Evolutionary conservation across 805 yeast genomes (phyloP).

Genomic region (Saccharomycopsis capsularis): DNA sequence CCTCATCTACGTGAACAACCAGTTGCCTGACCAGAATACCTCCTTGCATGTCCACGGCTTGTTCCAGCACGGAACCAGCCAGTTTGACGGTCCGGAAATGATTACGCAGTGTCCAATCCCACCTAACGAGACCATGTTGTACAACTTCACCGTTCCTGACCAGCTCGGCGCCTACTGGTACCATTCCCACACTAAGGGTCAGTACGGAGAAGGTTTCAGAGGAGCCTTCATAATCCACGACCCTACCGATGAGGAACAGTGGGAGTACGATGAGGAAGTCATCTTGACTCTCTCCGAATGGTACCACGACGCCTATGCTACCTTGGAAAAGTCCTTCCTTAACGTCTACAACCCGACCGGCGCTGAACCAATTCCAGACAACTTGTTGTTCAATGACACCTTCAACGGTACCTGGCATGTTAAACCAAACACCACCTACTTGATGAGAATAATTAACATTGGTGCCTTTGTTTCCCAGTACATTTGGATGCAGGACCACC

Average conservation of each 20-base stretch:
- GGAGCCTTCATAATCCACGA: constrained; percentile 72
- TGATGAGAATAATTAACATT: constrained; percentile 70
- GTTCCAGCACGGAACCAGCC: constrained; percentile 60
- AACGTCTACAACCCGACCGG: constrained; percentile 86
- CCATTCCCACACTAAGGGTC: constrained; percentile 87
- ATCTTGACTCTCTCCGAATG: constrained; percentile 70
- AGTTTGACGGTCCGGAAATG: constrained; percentile 89
- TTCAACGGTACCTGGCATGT: constrained; percentile 70
- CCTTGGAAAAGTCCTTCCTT: constrained; percentile 50
- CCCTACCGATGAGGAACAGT: constrained; percentile 40
- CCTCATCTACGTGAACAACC: constrained; percentile 66
- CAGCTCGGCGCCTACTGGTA: constrained; percentile 96
- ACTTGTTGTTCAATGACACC: constrained; percentile 73
- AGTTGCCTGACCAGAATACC: constrained; percentile 59
- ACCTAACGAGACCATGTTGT: constrained; percentile 65
- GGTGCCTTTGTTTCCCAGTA: constrained; percentile 93
- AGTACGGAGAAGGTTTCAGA: constrained; percentile 91
- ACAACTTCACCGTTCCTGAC: constrained; percentile 77
- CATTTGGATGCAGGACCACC: constrained; percentile 83
- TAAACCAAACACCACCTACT: constrained; percentile 78
- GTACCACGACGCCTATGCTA: constrained; percentile 62
- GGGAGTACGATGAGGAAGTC: constrained; percentile 75
- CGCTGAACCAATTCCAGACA: constrained; percentile 93
- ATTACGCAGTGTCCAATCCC: constrained; percentile 88
- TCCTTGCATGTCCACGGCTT: constrained; percentile 91